Conservation (phyloP, 2,329 filamentous ascomycete species). For the Neurospora sp. region DNA sequence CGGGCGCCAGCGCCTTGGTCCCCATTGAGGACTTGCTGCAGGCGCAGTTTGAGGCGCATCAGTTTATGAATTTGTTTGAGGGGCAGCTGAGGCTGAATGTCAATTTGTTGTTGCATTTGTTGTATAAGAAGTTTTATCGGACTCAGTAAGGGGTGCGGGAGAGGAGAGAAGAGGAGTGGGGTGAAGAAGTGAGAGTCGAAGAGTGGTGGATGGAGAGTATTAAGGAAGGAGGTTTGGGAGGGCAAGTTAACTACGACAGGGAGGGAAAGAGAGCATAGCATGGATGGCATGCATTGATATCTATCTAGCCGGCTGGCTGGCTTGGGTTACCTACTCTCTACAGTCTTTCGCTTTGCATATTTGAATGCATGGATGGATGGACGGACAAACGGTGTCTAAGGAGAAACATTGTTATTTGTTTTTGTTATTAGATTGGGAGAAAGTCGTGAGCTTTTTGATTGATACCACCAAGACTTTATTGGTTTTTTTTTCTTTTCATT, state of each 20-base stretch:
- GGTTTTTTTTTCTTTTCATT: background rate
- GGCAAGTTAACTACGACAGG: background rate
- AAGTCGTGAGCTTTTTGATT: background rate
- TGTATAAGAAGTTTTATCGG: conserved; percentile 98
- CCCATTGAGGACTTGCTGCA: conserved; percentile 89
- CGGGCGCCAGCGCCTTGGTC: conserved; percentile 79
- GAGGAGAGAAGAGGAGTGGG: background rate
- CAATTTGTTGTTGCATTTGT: conserved; percentile 88
- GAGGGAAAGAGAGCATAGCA: background rate
- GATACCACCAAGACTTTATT: background rate
- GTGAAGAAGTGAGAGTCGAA: background rate
- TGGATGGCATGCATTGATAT: background rate
- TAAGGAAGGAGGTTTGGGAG: background rate
- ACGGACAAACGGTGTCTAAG: background rate
- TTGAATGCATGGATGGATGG: background rate
- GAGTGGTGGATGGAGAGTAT: background rate
- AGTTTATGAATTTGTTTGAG: conserved; percentile 93
- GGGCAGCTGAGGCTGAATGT: conserved; percentile 82
- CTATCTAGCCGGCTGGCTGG: background rate
- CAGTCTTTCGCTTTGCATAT: background rate
- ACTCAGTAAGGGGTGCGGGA: conserved; percentile 39
- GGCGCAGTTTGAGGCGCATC: conserved; percentile 93
- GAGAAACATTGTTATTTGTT: background rate
- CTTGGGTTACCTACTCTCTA: background rate
- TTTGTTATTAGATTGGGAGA: background rate